Base-by-base conservation (phyloP, 305 asterid species). In the Euphrasia arctica region DNA sequence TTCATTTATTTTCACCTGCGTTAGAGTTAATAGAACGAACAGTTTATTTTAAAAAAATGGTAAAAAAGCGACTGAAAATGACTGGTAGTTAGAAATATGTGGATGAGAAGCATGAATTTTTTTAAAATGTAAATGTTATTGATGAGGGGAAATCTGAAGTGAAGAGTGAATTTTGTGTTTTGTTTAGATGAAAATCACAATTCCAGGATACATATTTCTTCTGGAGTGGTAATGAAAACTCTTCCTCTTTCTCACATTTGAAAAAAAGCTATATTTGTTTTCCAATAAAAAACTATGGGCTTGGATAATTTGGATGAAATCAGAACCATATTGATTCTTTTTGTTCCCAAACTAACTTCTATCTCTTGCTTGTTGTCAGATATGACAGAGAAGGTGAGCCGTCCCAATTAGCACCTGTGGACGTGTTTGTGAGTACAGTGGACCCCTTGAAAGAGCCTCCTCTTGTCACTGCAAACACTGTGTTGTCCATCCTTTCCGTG, bases 361-460 rank as follows among this genome's bases (percentile, higher is more conserved):
- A 8, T 65, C n/a, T 42, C 28, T 61, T 60, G 10, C 29, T 59
- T 68, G 57, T 12, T 29, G 12, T 51, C 81, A 85, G 92, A 64
- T 82, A 74, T 56, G 93, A 83, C 64, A 76, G 93, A 72, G 93
- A 85, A 31, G 86, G 90, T 52, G 93, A 85, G 83, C 86, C 83
- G 54, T 81, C 88, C 0, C 93, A 83, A 63, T 73, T 85, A 42
- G 86, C 77, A 31, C 88, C 87, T 13, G 69, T 83, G 39, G 90
- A 85, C 54, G 79, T 85, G 63, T 85, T 85, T 76, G 93, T 83
- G 74, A 85, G 90, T 81, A 83, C 93, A 42, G 93, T 85, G 82
- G 88, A 85, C 74, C 90, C 93, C 31, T n/a, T 85, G 85, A 85
- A 85, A 64, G 90, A 85, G 77, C 93, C 87, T 73, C 93, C 93